Conservation (phyloP, 129 eudicot genomes). For the Gnaphalium uliginosum region DNA sequence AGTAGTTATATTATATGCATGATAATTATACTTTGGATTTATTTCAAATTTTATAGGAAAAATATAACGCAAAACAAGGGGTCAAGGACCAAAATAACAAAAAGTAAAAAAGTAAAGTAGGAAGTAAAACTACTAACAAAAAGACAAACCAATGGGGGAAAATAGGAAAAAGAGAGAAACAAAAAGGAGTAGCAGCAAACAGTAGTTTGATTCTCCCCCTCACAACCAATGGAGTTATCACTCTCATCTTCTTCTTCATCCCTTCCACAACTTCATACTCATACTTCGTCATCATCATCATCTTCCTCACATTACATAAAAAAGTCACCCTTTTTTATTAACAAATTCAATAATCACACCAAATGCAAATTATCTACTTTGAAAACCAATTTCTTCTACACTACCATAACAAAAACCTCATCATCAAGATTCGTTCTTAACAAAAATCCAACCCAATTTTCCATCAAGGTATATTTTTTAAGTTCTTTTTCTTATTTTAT, state of each 20-base stretch:
- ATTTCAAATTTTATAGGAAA: too few species aligned
- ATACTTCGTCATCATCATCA: not conserved
- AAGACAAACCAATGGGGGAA: not conserved
- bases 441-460: constrained; percentile 23
- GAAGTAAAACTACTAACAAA: too few species aligned
- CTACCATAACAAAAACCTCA: constrained; percentile 21
- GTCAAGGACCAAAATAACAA: too few species aligned
- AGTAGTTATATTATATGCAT: too few species aligned
- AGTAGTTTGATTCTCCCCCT: constrained; percentile 28
- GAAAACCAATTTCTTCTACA: constrained; percentile 17
- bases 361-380: constrained; percentile 22
- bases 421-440: constrained; percentile 19
- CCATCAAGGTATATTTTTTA: constrained; percentile 44
- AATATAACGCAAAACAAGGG: too few species aligned
- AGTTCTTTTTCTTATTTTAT: not conserved
- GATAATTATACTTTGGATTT: too few species aligned
- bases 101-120: too few species aligned
- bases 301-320: constrained; percentile 26
- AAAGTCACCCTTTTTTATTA: not conserved
- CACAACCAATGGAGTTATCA: constrained; percentile 50
- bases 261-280: constrained; percentile 24
- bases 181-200: not conserved
- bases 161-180: constrained; percentile 15
- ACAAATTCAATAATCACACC: not conserved
- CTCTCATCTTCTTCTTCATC: constrained; percentile 48